A percentile compares a stretch with the other conserved stretches of the same genome.
These are phyloP conservation scores for Rhynchospora tenuis DNA, from an alignment of 176 grass and related monocot species.

Conservation along the genomic window DNA sequence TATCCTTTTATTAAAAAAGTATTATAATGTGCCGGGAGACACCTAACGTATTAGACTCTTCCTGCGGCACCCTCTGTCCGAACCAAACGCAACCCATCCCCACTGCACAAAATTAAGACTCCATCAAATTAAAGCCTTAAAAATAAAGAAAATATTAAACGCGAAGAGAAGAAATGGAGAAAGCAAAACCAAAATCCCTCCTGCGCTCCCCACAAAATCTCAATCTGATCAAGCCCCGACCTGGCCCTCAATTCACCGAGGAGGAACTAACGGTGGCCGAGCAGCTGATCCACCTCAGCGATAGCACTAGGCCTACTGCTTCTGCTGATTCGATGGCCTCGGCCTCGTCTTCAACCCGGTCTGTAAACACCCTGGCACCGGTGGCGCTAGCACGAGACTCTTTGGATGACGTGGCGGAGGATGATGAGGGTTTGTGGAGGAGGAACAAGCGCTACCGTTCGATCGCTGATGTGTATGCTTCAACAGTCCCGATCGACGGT, in stretches of 20 bases:
- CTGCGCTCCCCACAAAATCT: background rate
- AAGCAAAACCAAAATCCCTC: background rate
- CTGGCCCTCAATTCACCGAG: conserved; percentile 21
- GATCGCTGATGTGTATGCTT: conserved; percentile 50
- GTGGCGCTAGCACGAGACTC: background rate
- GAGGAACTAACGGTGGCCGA: conserved; percentile 37
- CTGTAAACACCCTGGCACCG: background rate
- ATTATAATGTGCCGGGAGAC: no score
- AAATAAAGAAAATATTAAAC: background rate
- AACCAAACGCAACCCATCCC: conserved; percentile 9
- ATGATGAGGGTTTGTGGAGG: conserved; percentile 22
- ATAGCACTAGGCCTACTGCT: conserved; percentile 6
- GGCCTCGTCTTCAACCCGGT: conserved; percentile 29
- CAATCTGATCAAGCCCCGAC: background rate
- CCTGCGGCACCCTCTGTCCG: background rate
- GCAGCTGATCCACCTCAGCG: conserved; percentile 36
- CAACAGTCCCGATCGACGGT: conserved; percentile 21
- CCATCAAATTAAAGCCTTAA: no score
- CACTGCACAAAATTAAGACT: background rate
- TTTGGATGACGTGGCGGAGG: conserved; percentile 19
- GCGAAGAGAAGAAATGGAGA: background rate
- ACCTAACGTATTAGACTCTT: no score
- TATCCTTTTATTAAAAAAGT: no score
- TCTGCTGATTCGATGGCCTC: background rate
- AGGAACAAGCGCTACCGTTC: conserved; percentile 38